Conservation (phyloP, 2,329 filamentous ascomycete species). For the Colletotrichum noveboracense region DNA sequence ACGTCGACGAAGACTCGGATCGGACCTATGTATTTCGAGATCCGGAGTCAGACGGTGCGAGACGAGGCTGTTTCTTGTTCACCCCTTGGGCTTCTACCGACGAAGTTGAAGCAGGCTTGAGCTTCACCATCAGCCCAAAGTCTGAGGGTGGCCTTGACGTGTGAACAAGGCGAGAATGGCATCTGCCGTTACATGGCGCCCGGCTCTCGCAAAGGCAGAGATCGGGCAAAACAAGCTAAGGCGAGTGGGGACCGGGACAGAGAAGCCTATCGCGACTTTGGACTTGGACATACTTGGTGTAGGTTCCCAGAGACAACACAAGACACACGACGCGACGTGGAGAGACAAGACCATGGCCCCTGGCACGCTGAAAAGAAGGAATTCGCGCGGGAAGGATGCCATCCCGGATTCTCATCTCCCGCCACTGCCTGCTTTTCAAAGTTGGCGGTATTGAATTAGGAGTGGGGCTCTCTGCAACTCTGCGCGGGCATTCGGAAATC, state of each 20-base stretch:
- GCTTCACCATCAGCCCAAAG: neutral
- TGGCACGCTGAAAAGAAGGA: neutral
- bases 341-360: neutral
- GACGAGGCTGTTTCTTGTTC: neutral
- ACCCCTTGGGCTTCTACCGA: neutral
- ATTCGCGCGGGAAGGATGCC: neutral
- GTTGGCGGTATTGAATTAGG: neutral
- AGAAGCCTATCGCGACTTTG: slow-evolving; percentile 4
- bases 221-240: slow-evolving; percentile 21
- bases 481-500: neutral
- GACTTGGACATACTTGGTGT: neutral
- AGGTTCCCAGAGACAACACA: neutral
- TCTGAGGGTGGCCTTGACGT: neutral
- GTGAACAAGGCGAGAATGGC: neutral
- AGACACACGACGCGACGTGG: neutral
- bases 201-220: slow-evolving; percentile 7
- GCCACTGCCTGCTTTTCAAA: neutral
- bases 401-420: neutral
- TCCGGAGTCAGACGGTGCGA: neutral
- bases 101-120: neutral
- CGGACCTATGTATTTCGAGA: neutral
- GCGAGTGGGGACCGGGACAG: neutral
- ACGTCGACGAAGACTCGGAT: neutral
- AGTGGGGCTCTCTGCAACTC: neutral
- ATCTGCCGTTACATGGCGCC: neutral